Base-by-base conservation (phyloP, 371 early-diverging fungal genomes). In the Mortierella sp. region DNA sequence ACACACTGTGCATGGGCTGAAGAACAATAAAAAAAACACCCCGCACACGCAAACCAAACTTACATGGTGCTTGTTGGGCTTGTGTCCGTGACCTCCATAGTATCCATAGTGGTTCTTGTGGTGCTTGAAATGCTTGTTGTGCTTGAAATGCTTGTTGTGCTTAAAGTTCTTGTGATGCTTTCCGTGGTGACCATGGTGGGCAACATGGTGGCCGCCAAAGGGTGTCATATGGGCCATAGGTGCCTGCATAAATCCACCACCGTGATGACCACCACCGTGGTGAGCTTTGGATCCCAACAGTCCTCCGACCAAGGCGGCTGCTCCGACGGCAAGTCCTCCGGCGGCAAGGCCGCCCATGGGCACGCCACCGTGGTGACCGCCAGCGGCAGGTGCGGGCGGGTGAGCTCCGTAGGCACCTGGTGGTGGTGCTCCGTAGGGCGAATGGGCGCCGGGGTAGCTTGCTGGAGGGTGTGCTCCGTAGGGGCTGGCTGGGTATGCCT, bases 61-160 rank as follows among this genome's bases (percentile, higher is more conserved):
- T 69, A 73, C 72, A 4, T 77, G 77, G 50, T 76, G 71, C 71
- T 76, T 76, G 66, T 71, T 24, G 52, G 43, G 75, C 52, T 66
- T 52, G 16, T 64, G 58, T 43, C 43, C 65, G 16, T 76, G 66
- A 22, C 66, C 64, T 16, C 67, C 66, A 43, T 71, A 52, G 61
- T 53, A 55, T 29, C 71, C 68, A 64, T 55, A n/a, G 22, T 55
- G 58, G 19, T 61, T 61, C 22, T 58, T 44, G 11, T 55, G 55
- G 19, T 58, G 70, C 41, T 58, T 44, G 11, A 41, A 43, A 9
- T 58, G 70, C 41, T 55, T 55, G 26, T 55, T 26, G 16, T 55
- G 34, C 58, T 58, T 58, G 22, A 34, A 5, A 9, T 58, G 58
- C 34, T 58, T 58, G 19, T 19, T 7, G 58, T 58, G 58, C 58